Evolutionary conservation across 2,329 filamentous ascomycete genomes (phyloP).

Genomic region (Neofusicoccum kwambonambiense): DNA sequence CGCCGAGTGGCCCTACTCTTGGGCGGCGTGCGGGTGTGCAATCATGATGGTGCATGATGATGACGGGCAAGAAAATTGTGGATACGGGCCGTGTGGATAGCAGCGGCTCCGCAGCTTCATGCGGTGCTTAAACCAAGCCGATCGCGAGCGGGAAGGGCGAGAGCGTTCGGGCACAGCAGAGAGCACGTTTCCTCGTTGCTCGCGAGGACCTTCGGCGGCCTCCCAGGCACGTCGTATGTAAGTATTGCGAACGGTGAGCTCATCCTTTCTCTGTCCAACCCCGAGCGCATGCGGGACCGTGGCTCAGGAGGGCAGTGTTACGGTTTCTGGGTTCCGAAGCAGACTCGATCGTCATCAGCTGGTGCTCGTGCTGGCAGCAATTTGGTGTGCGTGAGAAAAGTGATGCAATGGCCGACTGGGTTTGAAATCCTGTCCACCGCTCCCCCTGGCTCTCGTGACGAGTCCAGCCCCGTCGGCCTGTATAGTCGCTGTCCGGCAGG

Average conservation of each 20-base stretch:
- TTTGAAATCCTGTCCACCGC: neutral
- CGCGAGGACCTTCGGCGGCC: too few species aligned
- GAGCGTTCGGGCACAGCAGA: neutral
- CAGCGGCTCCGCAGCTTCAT: neutral
- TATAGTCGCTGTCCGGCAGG: neutral
- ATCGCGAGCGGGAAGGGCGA: neutral
- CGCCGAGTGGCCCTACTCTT: too few species aligned
- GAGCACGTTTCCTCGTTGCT: too few species aligned
- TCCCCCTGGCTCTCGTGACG: neutral
- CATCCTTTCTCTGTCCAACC: neutral
- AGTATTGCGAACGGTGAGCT: too few species aligned
- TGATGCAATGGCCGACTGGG: neutral
- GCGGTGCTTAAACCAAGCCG: neutral
- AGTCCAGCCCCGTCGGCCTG: neutral
- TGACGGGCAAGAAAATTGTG: neutral
- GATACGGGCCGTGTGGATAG: neutral
- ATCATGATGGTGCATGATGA: neutral
- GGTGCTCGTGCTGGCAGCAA: neutral
- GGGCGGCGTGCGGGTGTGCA: neutral
- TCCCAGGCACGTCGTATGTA: too few species aligned
- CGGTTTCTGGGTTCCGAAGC: too few species aligned
- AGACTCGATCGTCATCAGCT: neutral
- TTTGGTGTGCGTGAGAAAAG: too few species aligned
- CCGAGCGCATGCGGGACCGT: neutral
- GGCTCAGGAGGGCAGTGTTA: too few species aligned